Conservation (phyloP, 2,329 filamentous ascomycete genomes). For the Arthrocladium fulminans region DNA sequence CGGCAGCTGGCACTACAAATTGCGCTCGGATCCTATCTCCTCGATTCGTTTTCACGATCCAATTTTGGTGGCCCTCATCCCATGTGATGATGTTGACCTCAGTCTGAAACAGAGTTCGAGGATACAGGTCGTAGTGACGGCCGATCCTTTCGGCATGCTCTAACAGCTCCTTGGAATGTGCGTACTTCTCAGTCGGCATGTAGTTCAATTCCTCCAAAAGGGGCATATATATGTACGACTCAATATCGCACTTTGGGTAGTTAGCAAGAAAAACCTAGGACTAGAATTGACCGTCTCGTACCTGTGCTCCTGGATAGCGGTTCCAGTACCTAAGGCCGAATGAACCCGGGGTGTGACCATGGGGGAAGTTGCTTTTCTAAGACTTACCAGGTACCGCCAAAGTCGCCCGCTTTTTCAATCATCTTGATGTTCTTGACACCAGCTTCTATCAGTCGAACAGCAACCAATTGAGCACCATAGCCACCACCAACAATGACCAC, state of each 20-base stretch:
- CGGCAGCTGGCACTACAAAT: constrained; percentile 35
- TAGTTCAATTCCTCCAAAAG: constrained; percentile 17
- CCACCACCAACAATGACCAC: constrained; percentile 21
- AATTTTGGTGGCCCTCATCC: constrained; percentile 11
- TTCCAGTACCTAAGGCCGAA: constrained; percentile 23
- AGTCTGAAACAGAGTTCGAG: constrained; percentile 16
- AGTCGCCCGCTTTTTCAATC: constrained; percentile 28
- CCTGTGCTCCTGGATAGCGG: constrained; percentile 20
- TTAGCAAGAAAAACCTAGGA: not conserved
- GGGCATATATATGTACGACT: constrained; percentile 18
- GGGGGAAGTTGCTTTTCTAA: too few species aligned
- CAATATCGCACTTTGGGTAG: constrained; percentile 1
- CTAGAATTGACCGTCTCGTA: constrained; percentile 11
- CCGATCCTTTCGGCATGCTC: constrained; percentile 15
- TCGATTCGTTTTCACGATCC: constrained; percentile 19
- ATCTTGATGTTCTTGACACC: constrained; percentile 10
- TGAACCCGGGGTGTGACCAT: too few species aligned
- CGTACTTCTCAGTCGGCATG: constrained; percentile 18
- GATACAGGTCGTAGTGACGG: constrained; percentile 11
- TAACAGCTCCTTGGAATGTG: constrained; percentile 13
- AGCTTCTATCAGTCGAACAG: constrained; percentile 11
- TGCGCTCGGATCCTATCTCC: constrained; percentile 26
- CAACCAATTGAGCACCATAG: constrained; percentile 14
- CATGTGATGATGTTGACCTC: constrained; percentile 14
- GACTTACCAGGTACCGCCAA: constrained; percentile 20